Conservation (phyloP, 2,329 filamentous ascomycete genomes). For the Fusarium agapanthi region DNA sequence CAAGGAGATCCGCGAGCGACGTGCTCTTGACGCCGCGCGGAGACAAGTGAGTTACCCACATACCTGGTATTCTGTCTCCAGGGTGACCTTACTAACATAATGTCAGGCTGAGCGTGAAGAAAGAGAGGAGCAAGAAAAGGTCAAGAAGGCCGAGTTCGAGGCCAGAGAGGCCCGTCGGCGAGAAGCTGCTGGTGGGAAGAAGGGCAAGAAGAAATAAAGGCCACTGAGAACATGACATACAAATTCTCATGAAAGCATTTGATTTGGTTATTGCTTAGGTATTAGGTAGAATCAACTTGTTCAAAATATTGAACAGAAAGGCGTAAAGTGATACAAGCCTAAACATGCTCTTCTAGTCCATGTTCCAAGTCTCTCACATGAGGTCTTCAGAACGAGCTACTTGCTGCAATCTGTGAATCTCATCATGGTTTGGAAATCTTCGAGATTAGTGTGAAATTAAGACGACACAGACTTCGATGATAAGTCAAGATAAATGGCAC, state of each 20-base stretch:
- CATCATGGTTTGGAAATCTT: too few species aligned
- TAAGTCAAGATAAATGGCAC: neutral
- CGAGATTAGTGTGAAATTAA: neutral
- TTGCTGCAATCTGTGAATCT: neutral
- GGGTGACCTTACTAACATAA: conserved; percentile 30
- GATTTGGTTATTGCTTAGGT: neutral
- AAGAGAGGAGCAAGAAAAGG: conserved; percentile 60
- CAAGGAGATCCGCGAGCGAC: conserved; percentile 82
- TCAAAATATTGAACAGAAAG: neutral
- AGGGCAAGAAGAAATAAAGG: conserved; percentile 57
- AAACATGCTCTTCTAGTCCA: neutral
- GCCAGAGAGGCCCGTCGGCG: conserved; percentile 63
- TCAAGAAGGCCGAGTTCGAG: conserved; percentile 60
- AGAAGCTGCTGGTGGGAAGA: conserved; percentile 59
- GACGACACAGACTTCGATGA: neutral
- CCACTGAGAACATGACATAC: neutral
- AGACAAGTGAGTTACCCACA: conserved; percentile 69
- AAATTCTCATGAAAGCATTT: neutral
- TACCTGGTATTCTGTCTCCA: too few species aligned
- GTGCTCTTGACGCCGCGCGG: conserved; percentile 82
- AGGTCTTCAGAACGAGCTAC: neutral
- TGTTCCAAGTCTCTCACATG: neutral
- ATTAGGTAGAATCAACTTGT: neutral
- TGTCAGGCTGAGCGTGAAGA: conserved; percentile 67
- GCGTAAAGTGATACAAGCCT: neutral